Conservation (phyloP, 352 stramenopile species). For the Thalassiosira exigua region DNA sequence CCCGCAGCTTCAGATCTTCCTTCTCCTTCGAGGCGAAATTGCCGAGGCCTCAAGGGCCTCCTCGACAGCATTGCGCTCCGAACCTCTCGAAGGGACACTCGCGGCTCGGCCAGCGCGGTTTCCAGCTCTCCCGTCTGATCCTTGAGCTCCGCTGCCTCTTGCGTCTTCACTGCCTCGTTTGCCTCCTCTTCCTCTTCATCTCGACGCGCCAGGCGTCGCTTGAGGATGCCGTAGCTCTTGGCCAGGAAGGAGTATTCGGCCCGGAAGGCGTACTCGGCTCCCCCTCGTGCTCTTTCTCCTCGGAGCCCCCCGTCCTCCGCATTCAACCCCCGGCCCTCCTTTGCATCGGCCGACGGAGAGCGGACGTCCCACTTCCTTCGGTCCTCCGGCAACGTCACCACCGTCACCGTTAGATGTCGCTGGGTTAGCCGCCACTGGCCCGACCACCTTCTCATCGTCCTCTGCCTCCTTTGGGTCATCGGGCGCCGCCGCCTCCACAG, state of each 20-base stretch:
- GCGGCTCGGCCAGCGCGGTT: background rate
- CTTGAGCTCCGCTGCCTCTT: too few relatives aligned
- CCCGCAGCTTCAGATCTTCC: conserved; percentile 10
- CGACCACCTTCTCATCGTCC: too few relatives aligned
- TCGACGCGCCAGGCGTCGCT: conserved; percentile 20
- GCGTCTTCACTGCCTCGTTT: too few relatives aligned
- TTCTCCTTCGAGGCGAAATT: background rate
- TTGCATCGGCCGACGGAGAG: too few relatives aligned
- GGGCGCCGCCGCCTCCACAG: conserved; percentile 25
- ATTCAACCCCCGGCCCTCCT: too few relatives aligned
- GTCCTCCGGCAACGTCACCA: too few relatives aligned
- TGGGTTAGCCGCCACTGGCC: too few relatives aligned
- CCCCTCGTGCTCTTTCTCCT: conserved; percentile 54
- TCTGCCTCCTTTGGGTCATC: background rate
- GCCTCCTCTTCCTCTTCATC: conserved; percentile 32
- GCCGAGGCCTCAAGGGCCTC: background rate
- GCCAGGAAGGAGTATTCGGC: conserved; percentile 57
- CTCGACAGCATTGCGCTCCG: conserved; percentile 7
- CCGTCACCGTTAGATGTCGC: too few relatives aligned
- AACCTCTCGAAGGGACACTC: background rate
- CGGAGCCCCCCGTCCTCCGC: too few relatives aligned
- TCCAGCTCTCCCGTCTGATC: background rate
- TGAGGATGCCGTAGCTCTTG: conserved; percentile 49
- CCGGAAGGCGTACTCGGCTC: too few relatives aligned
- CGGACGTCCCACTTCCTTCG: too few relatives aligned